Base-by-base conservation (phyloP, 768 basidiomycete genomes). In the Naganishia friedmannii region DNA sequence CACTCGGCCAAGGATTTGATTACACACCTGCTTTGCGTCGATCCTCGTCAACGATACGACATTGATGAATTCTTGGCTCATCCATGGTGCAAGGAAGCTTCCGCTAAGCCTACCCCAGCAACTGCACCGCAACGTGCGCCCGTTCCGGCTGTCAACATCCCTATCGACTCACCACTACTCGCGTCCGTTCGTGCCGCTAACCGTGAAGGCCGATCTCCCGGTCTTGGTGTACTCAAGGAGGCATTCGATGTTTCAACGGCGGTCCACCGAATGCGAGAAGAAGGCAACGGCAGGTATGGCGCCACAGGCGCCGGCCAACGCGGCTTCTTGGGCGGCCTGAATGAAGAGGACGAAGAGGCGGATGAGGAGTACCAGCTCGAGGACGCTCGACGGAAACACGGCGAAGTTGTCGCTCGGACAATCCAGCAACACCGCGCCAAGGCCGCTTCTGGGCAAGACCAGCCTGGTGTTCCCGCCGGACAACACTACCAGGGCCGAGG, bases 171-270 rank as follows among this genome's bases (percentile, higher is more conserved):
- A 0, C 96, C 96, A 0, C 84, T 99, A 0, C 85, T 99, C 48
- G 87, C 88, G 1, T 88, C 90, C 23, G 88, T 88, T 1, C 88
- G 89, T 54, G 89, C 89, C 69, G 88, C 89, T 15, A 81, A 82
- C 71, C 85, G 85, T 32, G 90, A 91, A 72, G 90, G 88, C 7
- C 88, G 92, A 51, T 97, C 95, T 63, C 96, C 96, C 2, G 94
- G 96, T 28, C 78, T 98, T 31, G 90, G 92, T 0, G 88, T 90
- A 0, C 87, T 99, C 80, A 98, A 96, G 78, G 96, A 98, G 79
- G 94, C 96, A 3, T 98, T 99, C 82, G 96, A 99, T 80, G 89
- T 99, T 77, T 95, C 96, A 1, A 97, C 97, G 80, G 95, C 96
- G 3, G 96, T 99, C 0, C 96, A 99, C 81, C 88, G 95, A 21